Conservation (phyloP, 371 early-diverging fungal species). For the Globomyces sp. region DNA sequence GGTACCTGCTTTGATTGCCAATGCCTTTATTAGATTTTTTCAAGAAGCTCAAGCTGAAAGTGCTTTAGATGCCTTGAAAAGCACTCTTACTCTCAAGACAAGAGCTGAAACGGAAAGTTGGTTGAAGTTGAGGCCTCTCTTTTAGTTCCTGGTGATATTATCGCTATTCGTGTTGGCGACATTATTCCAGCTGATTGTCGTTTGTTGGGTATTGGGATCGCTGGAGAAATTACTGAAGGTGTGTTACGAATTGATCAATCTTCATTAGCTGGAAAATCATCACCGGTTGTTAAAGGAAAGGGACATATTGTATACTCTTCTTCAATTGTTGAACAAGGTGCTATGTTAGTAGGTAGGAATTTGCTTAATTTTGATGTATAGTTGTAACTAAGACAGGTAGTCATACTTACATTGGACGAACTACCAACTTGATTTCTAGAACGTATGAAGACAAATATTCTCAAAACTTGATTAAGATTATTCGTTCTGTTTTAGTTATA, state of each 20-base stretch:
- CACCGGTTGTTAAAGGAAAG: slow-evolving; percentile 79
- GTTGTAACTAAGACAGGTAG: slow-evolving; percentile 83
- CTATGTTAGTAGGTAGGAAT: slow-evolving; percentile 61
- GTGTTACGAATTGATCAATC: slow-evolving; percentile 91
- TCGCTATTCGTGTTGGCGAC: slow-evolving; percentile 88
- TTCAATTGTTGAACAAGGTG: slow-evolving; percentile 81
- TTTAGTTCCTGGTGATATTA: slow-evolving; percentile 80
- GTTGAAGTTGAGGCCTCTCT: slow-evolving; percentile 70
- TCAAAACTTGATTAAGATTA: slow-evolving; percentile 86
- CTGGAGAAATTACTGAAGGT: slow-evolving; percentile 73
- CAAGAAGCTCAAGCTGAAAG: slow-evolving; percentile 90
- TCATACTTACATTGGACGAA: slow-evolving; percentile 88
- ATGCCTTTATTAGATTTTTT: slow-evolving; percentile 85
- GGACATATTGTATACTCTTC: slow-evolving; percentile 82
- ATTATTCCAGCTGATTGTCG: slow-evolving; percentile 92
- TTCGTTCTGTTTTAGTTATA: slow-evolving; percentile 88
- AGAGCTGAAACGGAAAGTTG: slow-evolving; percentile 73
- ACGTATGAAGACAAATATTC: slow-evolving; percentile 81
- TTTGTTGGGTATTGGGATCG: slow-evolving; percentile 79
- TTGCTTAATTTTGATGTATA: too few relatives aligned
- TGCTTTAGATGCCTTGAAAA: slow-evolving; percentile 86
- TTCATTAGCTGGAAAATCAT: slow-evolving; percentile 90
- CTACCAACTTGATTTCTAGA: slow-evolving; percentile 81
- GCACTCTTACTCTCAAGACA: slow-evolving; percentile 81
- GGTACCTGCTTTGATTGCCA: slow-evolving; percentile 73